phyloP scores from a whole-genome alignment of 345 rosid species.

The Ricinus communis region DNA sequence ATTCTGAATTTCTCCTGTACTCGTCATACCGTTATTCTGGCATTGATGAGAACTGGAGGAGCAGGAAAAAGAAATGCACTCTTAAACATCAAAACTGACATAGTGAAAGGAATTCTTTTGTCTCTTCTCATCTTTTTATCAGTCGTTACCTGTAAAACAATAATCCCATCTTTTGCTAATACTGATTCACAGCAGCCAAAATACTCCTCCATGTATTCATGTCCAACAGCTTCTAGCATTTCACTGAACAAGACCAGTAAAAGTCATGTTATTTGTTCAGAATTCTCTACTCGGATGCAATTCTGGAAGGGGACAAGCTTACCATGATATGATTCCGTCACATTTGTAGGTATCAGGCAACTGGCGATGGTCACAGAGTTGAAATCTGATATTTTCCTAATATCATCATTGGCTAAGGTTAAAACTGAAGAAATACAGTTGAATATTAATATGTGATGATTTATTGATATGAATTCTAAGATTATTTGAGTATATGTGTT shows the following conservation, averaged over 20 bases:
- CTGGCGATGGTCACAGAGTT: constrained; percentile 78
- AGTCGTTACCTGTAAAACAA: constrained; percentile 71
- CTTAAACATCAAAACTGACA: background rate
- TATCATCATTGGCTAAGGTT: background rate
- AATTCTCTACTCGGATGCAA: background rate
- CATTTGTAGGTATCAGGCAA: constrained; percentile 51
- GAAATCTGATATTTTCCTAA: constrained; percentile 63
- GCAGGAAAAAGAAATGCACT: too few relatives aligned
- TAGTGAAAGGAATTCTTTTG: background rate
- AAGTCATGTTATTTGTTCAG: background rate
- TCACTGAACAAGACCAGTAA: constrained; percentile 48
- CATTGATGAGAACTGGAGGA: constrained; percentile 67
- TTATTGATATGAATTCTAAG: too few relatives aligned
- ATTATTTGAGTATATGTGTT: too few relatives aligned
- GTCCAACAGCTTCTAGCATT: constrained; percentile 94
- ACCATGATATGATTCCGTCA: constrained; percentile 90
- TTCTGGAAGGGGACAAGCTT: constrained; percentile 9
- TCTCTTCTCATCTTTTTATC: background rate
- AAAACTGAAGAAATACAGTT: too few relatives aligned
- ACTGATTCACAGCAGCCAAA: constrained; percentile 71
- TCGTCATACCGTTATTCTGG: constrained; percentile 83
- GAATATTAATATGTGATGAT: too few relatives aligned
- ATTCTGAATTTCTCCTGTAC: constrained; percentile 78
- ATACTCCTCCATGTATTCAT: constrained; percentile 85
- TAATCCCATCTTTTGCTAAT: constrained; percentile 68